Base-by-base conservation (phyloP, 768 basidiomycete genomes). In the Calocera cornea region DNA sequence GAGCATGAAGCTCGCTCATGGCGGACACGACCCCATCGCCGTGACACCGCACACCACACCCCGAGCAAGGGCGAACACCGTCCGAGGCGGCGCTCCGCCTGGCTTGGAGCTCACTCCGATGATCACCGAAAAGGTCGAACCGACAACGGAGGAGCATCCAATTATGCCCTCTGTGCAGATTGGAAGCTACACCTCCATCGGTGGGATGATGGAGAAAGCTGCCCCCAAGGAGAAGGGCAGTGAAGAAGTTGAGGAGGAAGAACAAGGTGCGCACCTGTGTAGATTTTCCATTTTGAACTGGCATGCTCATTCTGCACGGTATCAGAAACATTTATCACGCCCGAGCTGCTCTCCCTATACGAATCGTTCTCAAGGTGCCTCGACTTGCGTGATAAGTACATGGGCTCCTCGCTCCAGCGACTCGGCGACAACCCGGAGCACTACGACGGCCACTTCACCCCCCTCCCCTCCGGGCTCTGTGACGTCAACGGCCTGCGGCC, bases 401-500 rank as follows among this genome's bases (percentile, higher is more conserved):
- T 97, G 79, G 71, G 80, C 5, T 84, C 84, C 68, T 97, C 95
- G 1, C 83, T 87, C 2, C 97, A 99, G 75, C 83, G 92, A 66
- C 84, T 98, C 1, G 97, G 95, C 1, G 97, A 98, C 77, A 90
- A 98, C 76, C 97, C 97, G 0, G 83, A 84, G 69, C 92, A 98
- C 76, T 85, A 95, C 75, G 97, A 98, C 71, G 89, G 86, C 0
- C 71, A 79, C 14, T 94, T 95, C 74, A 78, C 79, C 2, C 87
- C 89, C 16, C 78, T 95, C 68, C 79, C 82, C n/a, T 80, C 86
- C 69, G 81, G 82, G 41, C 75, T 81, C 70, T 81, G 86, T 0
- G 86, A 85, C 65, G 85, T 89, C 1, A 82, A 83, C 27, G 86
- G 90, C 10, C 82, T 89, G 5, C 83, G 83, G 31, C 86, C 88